A percentile compares a stretch with the other conserved stretches of the same genome.
These are phyloP conservation scores for Microcos paniculata DNA, from an alignment of 345 rosid genomes.

Conservation along the genomic window DNA sequence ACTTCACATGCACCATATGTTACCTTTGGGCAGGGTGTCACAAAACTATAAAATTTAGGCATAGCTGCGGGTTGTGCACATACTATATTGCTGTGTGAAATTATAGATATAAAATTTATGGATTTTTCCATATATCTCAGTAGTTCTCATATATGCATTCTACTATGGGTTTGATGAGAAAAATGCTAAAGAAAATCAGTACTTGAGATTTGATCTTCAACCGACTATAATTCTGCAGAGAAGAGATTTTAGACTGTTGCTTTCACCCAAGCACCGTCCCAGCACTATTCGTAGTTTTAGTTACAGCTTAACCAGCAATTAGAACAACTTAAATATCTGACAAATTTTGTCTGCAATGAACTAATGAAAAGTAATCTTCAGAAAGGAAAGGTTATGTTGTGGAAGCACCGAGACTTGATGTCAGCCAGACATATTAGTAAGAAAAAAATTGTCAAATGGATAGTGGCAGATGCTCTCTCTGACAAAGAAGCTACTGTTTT, in stretches of 20 bases:
- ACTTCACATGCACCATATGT: slow-evolving; percentile 19
- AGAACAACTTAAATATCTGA: too few species aligned
- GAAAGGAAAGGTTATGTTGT: not conserved
- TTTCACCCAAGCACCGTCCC: not conserved
- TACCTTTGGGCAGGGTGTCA: slow-evolving; percentile 5
- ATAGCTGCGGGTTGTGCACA: not conserved
- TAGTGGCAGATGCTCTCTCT: not conserved
- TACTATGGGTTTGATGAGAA: not conserved
- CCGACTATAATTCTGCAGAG: not conserved
- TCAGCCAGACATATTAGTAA: not conserved
- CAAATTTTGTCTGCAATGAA: too few species aligned
- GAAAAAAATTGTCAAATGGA: not conserved
- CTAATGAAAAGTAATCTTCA: too few species aligned
- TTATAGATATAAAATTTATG: not conserved
- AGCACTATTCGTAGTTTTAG: too few species aligned
- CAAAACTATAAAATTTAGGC: not conserved
- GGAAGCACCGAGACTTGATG: not conserved
- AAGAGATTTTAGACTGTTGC: not conserved
- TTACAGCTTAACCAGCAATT: too few species aligned
- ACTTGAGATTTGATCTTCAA: not conserved
- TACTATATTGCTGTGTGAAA: not conserved
- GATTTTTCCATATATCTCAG: not conserved
- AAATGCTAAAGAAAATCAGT: not conserved
- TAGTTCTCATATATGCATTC: not conserved
- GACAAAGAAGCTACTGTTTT: not conserved